phyloP scores from a whole-genome alignment of 352 stramenopile genomes.

The Pythium biforme region DNA sequence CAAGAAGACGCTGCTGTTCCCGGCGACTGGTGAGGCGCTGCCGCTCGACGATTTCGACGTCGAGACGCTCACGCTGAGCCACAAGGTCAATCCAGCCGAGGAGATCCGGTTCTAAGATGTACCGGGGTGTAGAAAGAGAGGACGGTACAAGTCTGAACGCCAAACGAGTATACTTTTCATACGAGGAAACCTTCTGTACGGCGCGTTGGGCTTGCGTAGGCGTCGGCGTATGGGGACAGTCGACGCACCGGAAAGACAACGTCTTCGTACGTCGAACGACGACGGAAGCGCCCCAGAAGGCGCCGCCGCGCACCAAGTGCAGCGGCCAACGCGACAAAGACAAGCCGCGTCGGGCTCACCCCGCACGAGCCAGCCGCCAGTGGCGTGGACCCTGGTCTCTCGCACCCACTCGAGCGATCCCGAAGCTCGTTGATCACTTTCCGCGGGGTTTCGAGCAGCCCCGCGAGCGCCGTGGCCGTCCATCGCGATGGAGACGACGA shows the following conservation, averaged over 20 bases:
- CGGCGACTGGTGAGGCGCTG: slow-evolving; percentile 11
- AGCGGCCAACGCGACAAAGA: not conserved
- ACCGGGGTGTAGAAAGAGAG: not conserved
- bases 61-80: slow-evolving; percentile 8
- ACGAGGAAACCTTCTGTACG: not conserved
- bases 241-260: slow-evolving; percentile 1
- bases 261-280: not conserved
- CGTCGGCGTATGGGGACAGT: not conserved
- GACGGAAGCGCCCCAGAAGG: not conserved
- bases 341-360: not conserved
- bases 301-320: not conserved
- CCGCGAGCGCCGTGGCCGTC: not conserved
- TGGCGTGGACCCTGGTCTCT: not conserved
- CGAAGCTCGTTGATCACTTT: not conserved
- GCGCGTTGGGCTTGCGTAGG: not conserved
- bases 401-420: not conserved
- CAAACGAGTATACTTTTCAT: too few relatives aligned
- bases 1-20: slow-evolving; percentile 22
- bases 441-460: not conserved
- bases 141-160: too few relatives aligned
- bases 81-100: slow-evolving; percentile 8
- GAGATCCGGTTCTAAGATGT: slow-evolving; percentile 9
- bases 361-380: not conserved
- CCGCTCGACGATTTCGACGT: slow-evolving; percentile 20
- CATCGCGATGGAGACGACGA: not conserved